Conservation (phyloP, 2,329 filamentous ascomycete species). For the Phyllosticta citriasiana region DNA sequence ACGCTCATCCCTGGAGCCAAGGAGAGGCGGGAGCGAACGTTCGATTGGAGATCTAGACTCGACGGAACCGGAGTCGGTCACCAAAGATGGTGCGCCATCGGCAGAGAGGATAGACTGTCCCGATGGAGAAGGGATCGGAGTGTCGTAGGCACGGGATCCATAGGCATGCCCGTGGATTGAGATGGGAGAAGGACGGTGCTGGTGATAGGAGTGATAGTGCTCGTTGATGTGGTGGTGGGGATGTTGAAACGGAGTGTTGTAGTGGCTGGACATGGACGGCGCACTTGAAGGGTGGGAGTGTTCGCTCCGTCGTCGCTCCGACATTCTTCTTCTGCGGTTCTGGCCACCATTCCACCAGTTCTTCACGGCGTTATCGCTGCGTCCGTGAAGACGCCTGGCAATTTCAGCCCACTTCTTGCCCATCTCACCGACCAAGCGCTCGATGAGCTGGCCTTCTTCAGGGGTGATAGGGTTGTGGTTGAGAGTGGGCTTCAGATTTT, state of each 20-base stretch:
- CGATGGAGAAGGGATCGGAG: slow-evolving; percentile 53
- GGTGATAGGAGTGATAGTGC: slow-evolving; percentile 14
- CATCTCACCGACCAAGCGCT: slow-evolving; percentile 64
- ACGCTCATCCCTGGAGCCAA: slow-evolving; percentile 27
- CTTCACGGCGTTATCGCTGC: slow-evolving; percentile 93
- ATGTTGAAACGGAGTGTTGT: neutral
- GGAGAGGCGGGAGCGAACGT: slow-evolving; percentile 27
- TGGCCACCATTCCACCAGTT: slow-evolving; percentile 97
- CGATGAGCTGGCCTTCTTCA: slow-evolving; percentile 64
- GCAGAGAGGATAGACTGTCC: slow-evolving; percentile 54
- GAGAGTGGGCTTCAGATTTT: slow-evolving; percentile 81
- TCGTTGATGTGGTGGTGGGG: slow-evolving; percentile 13
- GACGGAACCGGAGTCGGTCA: slow-evolving; percentile 51
- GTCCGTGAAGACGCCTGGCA: slow-evolving; percentile 66
- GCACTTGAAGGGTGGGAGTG: slow-evolving; percentile 14
- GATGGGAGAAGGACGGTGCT: slow-evolving; percentile 20
- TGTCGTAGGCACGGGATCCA: slow-evolving; percentile 34
- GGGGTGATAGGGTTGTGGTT: slow-evolving; percentile 69
- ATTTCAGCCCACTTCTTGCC: slow-evolving; percentile 93
- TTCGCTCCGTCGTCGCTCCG: slow-evolving; percentile 18
- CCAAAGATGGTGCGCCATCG: slow-evolving; percentile 56
- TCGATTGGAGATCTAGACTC: slow-evolving; percentile 39
- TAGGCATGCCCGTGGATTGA: slow-evolving; percentile 16
- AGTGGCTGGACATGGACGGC: neutral
- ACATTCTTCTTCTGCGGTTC: slow-evolving; percentile 56